Conservation (phyloP, 805 yeast genomes). For the Saccharomycopsis sp. region DNA sequence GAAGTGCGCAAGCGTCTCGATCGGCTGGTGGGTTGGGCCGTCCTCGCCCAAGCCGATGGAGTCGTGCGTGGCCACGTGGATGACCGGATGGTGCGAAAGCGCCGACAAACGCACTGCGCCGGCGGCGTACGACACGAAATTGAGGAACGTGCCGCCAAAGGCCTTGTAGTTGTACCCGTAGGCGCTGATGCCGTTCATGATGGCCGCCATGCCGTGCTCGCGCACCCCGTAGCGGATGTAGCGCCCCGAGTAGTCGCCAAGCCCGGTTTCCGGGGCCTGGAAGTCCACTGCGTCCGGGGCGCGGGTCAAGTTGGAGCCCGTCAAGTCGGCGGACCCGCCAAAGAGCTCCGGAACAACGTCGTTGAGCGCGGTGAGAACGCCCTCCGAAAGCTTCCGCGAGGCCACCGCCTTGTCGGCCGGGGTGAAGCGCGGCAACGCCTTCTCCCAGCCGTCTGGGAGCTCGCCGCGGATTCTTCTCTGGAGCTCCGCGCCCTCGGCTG, state of each 20-base stretch:
- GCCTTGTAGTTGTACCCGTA: slow-evolving; percentile 78
- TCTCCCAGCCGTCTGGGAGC: slow-evolving; percentile 80
- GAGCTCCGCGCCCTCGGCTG: slow-evolving; percentile 72
- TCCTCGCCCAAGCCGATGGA: slow-evolving; percentile 90
- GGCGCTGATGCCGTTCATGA: slow-evolving; percentile 94
- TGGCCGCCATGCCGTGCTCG: slow-evolving; percentile 99
- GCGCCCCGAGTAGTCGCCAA: slow-evolving; percentile 87
- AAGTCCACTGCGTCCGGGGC: slow-evolving; percentile 78
- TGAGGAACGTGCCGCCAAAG: slow-evolving; percentile 96
- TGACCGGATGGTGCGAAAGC: slow-evolving; percentile 72
- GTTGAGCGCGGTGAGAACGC: slow-evolving; percentile 56
- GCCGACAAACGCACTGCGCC: slow-evolving; percentile 87
- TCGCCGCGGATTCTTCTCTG: slow-evolving; percentile 69
- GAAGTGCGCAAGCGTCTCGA: slow-evolving; percentile 80
- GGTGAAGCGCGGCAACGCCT: slow-evolving; percentile 70
- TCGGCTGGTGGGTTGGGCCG: slow-evolving; percentile 92
- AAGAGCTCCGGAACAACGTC: slow-evolving; percentile 75
- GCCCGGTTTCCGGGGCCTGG: slow-evolving; percentile 76
- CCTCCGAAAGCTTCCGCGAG: slow-evolving; percentile 89
- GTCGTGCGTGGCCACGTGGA: slow-evolving; percentile 87
- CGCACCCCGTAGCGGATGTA: slow-evolving; percentile 97
- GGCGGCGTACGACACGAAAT: slow-evolving; percentile 79
- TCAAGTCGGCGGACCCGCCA: slow-evolving; percentile 98
- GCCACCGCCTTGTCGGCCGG: slow-evolving; percentile 80
- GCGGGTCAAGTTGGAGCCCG: slow-evolving; percentile 94